Evolutionary conservation across 176 grass and related monocot species (phyloP).

Genomic region (Miscanthus lutarioriparius): DNA sequence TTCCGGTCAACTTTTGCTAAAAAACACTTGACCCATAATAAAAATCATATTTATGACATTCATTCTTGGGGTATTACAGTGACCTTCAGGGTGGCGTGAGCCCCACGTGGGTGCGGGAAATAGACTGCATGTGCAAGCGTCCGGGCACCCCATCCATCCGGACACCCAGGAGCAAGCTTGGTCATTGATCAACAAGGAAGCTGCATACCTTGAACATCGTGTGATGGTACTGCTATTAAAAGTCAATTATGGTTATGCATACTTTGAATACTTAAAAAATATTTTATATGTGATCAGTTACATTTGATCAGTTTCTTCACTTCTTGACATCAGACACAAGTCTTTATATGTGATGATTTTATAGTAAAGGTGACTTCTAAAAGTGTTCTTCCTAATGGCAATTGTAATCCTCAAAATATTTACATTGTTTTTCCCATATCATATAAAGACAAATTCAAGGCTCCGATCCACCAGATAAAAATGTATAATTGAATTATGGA

Average conservation of each 20-base stretch:
- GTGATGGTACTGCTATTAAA: background rate
- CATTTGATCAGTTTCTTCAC: background rate
- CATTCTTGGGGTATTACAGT: no score
- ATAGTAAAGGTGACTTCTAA: background rate
- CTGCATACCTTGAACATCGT: background rate
- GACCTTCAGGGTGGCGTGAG: no score
- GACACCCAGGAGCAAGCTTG: no score
- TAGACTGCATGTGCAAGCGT: no score
- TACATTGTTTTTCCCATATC: background rate
- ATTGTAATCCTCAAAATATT: background rate
- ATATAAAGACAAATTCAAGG: background rate
- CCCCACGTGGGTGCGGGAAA: no score
- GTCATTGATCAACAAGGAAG: background rate
- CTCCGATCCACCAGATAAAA: background rate
- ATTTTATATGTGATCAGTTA: no score
- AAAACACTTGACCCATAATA: no score
- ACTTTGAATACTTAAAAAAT: background rate
- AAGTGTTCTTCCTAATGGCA: background rate
- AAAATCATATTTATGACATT: no score
- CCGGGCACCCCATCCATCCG: no score
- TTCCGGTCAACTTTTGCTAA: no score
- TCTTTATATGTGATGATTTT: background rate
- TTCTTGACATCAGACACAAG: background rate
- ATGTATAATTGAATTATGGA: background rate
- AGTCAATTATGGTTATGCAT: background rate